These are phyloP conservation scores for Microcera coccophila DNA, from an alignment of 2,329 filamentous ascomycete species.

Conservation along the genomic window DNA sequence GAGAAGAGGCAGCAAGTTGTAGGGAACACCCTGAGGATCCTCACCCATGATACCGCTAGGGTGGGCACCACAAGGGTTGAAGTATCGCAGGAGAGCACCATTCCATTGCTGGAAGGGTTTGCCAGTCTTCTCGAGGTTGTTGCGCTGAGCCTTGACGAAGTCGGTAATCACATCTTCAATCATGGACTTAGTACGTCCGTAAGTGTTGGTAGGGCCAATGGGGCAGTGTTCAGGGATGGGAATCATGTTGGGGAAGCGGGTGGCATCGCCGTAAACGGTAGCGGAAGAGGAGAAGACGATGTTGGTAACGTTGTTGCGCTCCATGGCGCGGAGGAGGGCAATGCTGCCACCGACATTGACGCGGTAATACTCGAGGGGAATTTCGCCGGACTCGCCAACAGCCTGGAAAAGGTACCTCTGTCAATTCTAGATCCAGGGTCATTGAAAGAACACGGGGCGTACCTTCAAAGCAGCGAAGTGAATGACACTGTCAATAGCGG, in stretches of 20 bases:
- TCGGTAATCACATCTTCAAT: constrained; percentile 92
- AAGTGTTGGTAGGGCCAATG: constrained; percentile 93
- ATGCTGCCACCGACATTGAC: constrained; percentile 95
- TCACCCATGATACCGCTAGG: constrained; percentile 97
- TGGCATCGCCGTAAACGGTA: constrained; percentile 97
- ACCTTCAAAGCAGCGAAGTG: constrained; percentile 98
- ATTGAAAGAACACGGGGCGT: constrained; percentile 22
- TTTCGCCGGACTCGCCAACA: constrained; percentile 90
- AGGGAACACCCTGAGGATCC: constrained; percentile 91
- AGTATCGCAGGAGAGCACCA: constrained; percentile 88
- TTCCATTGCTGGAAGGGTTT: constrained; percentile 83
- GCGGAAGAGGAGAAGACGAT: constrained; percentile 98
- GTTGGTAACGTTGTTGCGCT: constrained; percentile 85
- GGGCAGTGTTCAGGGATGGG: constrained; percentile 97
- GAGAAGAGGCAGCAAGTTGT: constrained; percentile 89
- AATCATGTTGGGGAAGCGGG: constrained; percentile 95
- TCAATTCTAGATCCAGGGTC: constrained; percentile 7
- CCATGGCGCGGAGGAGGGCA: constrained; percentile 80
- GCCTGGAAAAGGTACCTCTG: constrained; percentile 57
- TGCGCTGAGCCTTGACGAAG: constrained; percentile 80
- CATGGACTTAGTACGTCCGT: constrained; percentile 92
- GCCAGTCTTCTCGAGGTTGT: constrained; percentile 74
- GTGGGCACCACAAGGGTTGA: constrained; percentile 94
- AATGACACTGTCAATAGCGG: constrained; percentile 95
- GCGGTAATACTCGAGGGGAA: constrained; percentile 94